Evolutionary conservation across 1,284 basidiomycete species (phyloP), one percentile per base, ranked within the genome.

Genomic region (Cerrena zonata): DNA sequence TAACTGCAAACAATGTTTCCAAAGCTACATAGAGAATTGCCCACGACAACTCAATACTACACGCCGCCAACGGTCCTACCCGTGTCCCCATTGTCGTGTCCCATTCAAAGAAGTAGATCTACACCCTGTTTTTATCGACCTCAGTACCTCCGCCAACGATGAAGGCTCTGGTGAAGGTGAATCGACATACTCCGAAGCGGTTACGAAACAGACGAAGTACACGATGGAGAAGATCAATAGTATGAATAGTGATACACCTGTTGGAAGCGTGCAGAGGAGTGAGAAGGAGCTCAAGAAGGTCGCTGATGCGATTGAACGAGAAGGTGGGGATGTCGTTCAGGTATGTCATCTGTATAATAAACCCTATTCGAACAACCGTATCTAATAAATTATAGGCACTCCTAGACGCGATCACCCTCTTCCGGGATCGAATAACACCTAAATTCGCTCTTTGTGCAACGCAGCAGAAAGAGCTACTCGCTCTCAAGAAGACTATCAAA

Each of bases 241-340:
- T 3, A 27, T 45, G 44, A n/a, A 45, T 27, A 11, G 15, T 15
- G 18, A 13, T 10, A 27, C 44, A 3, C 44, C 44, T 27, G 22
- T 27, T 27, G 13, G 19, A 5, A 45, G 44, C 18, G 22, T 45
- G 10, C 22, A 27, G 44, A 45, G 44, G 19, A 34, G 19, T 22
- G 44, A 18, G 23, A 25, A 11, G 22, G 44, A 45, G 44, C n/a
- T 27, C 5, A 12, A 45, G 44, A 45, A 45, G n/a, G 30, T 45
- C 7, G 44, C 25, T 26, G 44, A 45, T 18, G 44, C 4, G 13
- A 45, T 45, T 7, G 19, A 18, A n/a, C 23, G 25, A 25, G 22
- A 25, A 18, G 24, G 19, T 10, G 24, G 18, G 4, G 44, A 45
- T 45, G 13, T 45, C 7, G 21, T 45, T 18, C 22, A 34, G 24